Evolutionary conservation across 1,284 basidiomycete genomes (phyloP).

Genomic region (Sparassis latifolia): DNA sequence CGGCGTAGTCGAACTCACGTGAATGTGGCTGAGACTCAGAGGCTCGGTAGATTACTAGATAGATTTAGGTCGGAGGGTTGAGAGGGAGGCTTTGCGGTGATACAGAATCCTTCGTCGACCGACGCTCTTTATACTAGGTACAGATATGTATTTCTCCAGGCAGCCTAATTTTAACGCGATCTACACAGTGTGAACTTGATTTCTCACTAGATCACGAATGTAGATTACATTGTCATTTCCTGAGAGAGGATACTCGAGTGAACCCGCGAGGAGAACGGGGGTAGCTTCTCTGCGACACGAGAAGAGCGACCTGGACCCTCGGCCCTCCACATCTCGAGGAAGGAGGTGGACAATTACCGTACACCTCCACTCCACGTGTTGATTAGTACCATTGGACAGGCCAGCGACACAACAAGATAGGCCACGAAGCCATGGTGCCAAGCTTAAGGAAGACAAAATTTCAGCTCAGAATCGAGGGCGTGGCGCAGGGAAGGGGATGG

Average conservation of each 20-base stretch:
- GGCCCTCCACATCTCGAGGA: constrained; percentile 3
- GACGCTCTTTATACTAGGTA: background rate
- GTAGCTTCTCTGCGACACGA: constrained; percentile 4
- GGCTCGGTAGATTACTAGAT: background rate
- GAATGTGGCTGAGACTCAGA: background rate
- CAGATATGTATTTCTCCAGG: background rate
- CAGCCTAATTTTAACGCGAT: background rate
- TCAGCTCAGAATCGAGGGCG: no score
- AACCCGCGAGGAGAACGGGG: constrained; percentile 4
- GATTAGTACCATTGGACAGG: background rate
- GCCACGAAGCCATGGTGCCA: no score
- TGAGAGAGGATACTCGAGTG: background rate
- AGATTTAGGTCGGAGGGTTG: background rate
- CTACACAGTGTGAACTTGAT: background rate
- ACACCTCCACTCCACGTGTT: constrained; percentile 4
- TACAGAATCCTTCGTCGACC: background rate
- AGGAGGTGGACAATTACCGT: background rate
- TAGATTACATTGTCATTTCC: background rate
- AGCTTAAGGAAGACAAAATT: no score
- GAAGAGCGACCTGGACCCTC: constrained; percentile 4
- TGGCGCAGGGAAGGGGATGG: no score
- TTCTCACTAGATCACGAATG: constrained; percentile 1
- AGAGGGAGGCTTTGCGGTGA: no score
- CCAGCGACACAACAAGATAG: no score
- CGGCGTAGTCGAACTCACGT: background rate